phyloP scores from a whole-genome alignment of 176 grass and related monocot species.

The Alloteropsis semialata region DNA sequence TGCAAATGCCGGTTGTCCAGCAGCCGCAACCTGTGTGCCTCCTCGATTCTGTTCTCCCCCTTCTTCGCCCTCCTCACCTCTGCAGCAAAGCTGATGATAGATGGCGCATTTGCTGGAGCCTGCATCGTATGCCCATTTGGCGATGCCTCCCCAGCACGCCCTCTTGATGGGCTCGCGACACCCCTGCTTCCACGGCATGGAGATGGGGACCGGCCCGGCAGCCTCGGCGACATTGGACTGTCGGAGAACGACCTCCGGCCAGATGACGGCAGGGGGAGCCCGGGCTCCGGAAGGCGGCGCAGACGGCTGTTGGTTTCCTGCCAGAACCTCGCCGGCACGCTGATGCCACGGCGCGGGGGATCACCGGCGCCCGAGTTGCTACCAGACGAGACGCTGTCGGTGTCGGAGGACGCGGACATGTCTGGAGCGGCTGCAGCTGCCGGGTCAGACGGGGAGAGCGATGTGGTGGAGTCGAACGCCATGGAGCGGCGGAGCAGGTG shows the following conservation, averaged over 20 bases:
- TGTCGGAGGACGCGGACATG: slow-evolving; percentile 80
- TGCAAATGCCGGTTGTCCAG: slow-evolving; percentile 87
- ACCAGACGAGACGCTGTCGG: slow-evolving; percentile 85
- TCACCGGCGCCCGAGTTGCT: slow-evolving; percentile 84
- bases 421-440: slow-evolving; percentile 51
- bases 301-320: slow-evolving; percentile 85
- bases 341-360: slow-evolving; percentile 65
- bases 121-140: slow-evolving; percentile 37
- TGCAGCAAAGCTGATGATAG: slow-evolving; percentile 91
- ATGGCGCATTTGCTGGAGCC: slow-evolving; percentile 65
- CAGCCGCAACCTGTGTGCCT: slow-evolving; percentile 84
- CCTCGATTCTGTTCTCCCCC: slow-evolving; percentile 89
- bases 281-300: slow-evolving; percentile 64
- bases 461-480: slow-evolving; percentile 60
- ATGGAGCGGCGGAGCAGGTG: slow-evolving; percentile 78
- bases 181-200: slow-evolving; percentile 57
- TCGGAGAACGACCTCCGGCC: slow-evolving; percentile 55
- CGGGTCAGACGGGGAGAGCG: slow-evolving; percentile 39
- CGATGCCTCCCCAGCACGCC: slow-evolving; percentile 36
- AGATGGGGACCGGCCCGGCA: slow-evolving; percentile 45
- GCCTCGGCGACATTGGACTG: slow-evolving; percentile 54
- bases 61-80: slow-evolving; percentile 96
- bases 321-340: slow-evolving; percentile 90
- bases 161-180: slow-evolving; percentile 51
- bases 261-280: slow-evolving; percentile 36